A percentile compares a stretch with the other conserved stretches of the same genome.
Evolutionary conservation across 768 basidiomycete species (phyloP).

Genomic region (Calocera viscosa): DNA sequence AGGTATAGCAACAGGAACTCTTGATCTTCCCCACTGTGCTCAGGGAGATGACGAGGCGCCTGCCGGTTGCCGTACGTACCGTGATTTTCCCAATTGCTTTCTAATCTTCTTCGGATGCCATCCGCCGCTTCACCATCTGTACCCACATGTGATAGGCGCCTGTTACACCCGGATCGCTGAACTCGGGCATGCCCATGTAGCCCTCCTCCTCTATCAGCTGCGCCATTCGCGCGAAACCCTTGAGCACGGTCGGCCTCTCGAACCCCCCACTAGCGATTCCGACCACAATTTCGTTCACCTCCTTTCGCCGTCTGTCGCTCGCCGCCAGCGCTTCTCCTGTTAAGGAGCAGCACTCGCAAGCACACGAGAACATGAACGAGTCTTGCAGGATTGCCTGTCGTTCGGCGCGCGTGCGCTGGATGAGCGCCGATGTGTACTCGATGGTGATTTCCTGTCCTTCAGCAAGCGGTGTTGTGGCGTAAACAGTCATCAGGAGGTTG

Average conservation of each 20-base stretch:
- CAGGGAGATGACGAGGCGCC: too few species aligned
- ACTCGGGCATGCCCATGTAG: neutral
- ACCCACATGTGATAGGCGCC: neutral
- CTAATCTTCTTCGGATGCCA: too few species aligned
- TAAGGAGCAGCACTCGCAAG: neutral
- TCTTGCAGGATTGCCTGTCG: neutral
- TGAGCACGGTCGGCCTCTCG: neutral
- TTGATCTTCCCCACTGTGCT: too few species aligned
- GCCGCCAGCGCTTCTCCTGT: neutral
- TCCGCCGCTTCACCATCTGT: neutral
- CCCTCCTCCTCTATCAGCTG: neutral
- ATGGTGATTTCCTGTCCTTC: neutral
- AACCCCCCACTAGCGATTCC: neutral
- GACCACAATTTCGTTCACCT: neutral
- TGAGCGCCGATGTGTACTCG: neutral
- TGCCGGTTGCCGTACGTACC: too few species aligned
- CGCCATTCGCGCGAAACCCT: neutral
- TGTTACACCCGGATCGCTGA: neutral
- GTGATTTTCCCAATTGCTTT: too few species aligned
- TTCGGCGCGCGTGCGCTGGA: neutral
- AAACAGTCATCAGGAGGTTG: neutral
- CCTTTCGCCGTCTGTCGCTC: neutral
- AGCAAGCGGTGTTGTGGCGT: neutral
- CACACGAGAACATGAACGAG: neutral
- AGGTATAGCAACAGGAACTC: too few species aligned